These are phyloP conservation scores for Sporothrix sp. DNA, from an alignment of 2,329 filamentous ascomycete species.

Conservation along the genomic window DNA sequence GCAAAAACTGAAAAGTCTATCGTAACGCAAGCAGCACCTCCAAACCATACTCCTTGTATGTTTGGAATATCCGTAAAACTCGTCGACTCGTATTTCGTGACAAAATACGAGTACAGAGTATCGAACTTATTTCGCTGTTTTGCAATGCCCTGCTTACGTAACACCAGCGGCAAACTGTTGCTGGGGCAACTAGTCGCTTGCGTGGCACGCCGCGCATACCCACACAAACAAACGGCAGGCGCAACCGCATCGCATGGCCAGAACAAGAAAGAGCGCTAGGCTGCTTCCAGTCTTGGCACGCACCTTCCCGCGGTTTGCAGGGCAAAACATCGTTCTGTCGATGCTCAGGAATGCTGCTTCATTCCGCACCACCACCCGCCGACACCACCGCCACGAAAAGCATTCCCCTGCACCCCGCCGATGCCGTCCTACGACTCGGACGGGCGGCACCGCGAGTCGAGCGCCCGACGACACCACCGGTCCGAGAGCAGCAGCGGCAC, in stretches of 20 bases:
- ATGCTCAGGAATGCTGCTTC: background rate
- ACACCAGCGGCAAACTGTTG: constrained; percentile 8
- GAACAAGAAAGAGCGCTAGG: background rate
- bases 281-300: constrained; percentile 4
- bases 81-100: too few species aligned
- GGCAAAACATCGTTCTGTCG: background rate
- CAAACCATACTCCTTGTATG: too few species aligned
- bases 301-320: background rate
- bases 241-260: background rate
- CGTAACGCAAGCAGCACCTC: too few species aligned
- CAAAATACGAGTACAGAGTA: too few species aligned
- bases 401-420: background rate
- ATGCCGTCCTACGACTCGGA: constrained; percentile 8
- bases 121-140: too few species aligned
- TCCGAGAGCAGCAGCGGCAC: constrained; percentile 15
- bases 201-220: constrained; percentile 1
- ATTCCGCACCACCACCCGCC: background rate
- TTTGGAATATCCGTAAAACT: too few species aligned
- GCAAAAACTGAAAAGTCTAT: too few species aligned
- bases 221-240: constrained; percentile 7
- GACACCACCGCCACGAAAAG: background rate
- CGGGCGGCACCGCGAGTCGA: constrained; percentile 10
- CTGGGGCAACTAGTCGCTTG: constrained; percentile 2
- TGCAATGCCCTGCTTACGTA: too few species aligned
- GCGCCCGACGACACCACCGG: constrained; percentile 6